A percentile compares a stretch with the other conserved stretches of the same genome.
These are phyloP conservation scores for Phytopythium oedochilum DNA, from an alignment of 352 stramenopile genomes.

Conservation along the genomic window DNA sequence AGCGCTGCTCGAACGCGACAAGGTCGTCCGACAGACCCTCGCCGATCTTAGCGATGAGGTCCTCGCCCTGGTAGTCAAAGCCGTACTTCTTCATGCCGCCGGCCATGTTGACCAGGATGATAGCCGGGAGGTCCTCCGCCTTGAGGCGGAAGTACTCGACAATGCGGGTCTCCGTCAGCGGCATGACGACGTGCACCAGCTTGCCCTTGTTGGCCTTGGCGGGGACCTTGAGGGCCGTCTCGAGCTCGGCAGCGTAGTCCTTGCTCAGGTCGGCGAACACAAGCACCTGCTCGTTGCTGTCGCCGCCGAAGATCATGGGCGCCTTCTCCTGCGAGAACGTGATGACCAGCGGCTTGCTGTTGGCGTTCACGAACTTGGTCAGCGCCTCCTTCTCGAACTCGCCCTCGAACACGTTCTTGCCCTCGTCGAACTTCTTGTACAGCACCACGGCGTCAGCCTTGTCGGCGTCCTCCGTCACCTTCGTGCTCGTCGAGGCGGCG, in stretches of 20 bases:
- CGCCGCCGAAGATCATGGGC: conserved; percentile 87
- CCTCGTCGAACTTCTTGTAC: conserved; percentile 88
- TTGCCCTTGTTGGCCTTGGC: conserved; percentile 85
- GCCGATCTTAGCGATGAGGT: conserved; percentile 71
- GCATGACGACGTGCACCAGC: conserved; percentile 88
- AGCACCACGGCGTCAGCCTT: conserved; percentile 67
- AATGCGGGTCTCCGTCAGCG: conserved; percentile 84
- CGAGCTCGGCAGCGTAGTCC: conserved; percentile 56
- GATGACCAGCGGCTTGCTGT: conserved; percentile 88
- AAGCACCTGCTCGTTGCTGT: conserved; percentile 85
- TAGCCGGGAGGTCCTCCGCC: conserved; percentile 76
- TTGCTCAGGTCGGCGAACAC: conserved; percentile 76
- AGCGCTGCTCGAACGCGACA: conserved; percentile 69
- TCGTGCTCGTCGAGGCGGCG: conserved; percentile 63
- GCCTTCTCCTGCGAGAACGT: conserved; percentile 89
- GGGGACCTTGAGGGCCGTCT: conserved; percentile 52
- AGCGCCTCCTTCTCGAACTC: conserved; percentile 66
- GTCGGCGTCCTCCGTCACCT: conserved; percentile 50
- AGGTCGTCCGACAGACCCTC: conserved; percentile 46
- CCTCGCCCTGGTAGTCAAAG: conserved; percentile 67
- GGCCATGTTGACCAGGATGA: conserved; percentile 90
- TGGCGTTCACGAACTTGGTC: conserved; percentile 62
- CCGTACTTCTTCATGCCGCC: conserved; percentile 92
- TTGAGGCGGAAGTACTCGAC: conserved; percentile 93
- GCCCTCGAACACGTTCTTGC: conserved; percentile 72